Evolutionary conservation across 2,329 filamentous ascomycete species (phyloP), one percentile per base, ranked within the genome.

Genomic region (Aspergillus sp.): DNA sequence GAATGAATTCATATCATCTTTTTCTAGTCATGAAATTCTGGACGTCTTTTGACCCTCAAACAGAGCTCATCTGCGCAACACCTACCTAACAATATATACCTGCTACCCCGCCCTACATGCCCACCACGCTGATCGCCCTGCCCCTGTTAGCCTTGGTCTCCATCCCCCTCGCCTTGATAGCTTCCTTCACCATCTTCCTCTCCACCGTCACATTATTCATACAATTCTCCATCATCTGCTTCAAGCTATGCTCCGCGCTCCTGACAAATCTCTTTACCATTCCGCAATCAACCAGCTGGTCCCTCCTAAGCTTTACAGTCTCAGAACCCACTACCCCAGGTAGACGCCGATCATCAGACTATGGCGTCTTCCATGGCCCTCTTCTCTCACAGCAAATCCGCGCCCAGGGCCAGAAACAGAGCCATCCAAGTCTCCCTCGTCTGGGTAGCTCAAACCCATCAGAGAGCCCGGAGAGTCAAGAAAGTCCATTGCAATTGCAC

Each of bases 141-240:
- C 87, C 87, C n/a, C 82, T 89, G 69, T 79, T 90, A 66, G 81
- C 86, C 69, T 65, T 89, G 65, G 80, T 89, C 69, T 87, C 87
- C 23, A 76, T 90, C 13, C 88, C 89, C 8, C 81, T 91, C 57
- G 82, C 86, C 67, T 71, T 90, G 54, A 84, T 87, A 58, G 89
- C 89, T 56, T 84, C 82, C 64, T 76, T 90, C 65, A 91, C 89
- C 34, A 87, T 88, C 58, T 82, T 81, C 4, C 67, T 90, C 52
- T 87, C 89, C 45, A 85, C 89, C 65, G 80, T 84, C 43, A 80
- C 89, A 41, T 82, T 91, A 53, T 82, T 86, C 69, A 76, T 89
- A 64, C 83, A 88, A 25, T 83, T 88, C 25, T 77, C 84, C 50
- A 71, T 89, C 55, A 83, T 90, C 59, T 90, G 90, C 70, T 76